These are phyloP conservation scores for Aeschynomene evenia DNA, from an alignment of 306 rosid genomes.

Conservation along the genomic window DNA sequence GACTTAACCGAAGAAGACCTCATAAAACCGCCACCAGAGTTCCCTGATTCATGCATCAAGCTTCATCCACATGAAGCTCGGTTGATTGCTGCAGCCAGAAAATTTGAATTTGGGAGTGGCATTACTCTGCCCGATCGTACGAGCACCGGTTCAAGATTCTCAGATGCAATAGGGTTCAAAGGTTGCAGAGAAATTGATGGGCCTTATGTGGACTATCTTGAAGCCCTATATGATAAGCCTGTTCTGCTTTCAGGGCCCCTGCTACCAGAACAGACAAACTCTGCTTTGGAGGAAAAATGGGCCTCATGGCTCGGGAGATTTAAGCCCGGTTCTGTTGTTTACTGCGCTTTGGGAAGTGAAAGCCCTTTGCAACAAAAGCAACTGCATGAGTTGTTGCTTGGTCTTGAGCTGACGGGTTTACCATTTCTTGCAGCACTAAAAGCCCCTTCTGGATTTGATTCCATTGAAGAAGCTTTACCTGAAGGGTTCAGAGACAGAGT, in stretches of 20 bases:
- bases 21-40: slow-evolving; percentile 1
- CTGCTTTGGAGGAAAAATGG: slow-evolving; percentile 33
- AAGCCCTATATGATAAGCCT: background rate
- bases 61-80: slow-evolving; percentile 23
- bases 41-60: slow-evolving; percentile 25
- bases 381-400: slow-evolving; percentile 26
- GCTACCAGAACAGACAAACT: background rate
- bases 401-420: slow-evolving; percentile 34
- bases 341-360: slow-evolving; percentile 35
- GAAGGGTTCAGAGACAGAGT: slow-evolving; percentile 27
- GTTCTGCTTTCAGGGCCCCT: slow-evolving; percentile 35
- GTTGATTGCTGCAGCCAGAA: background rate
- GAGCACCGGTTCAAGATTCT: background rate
- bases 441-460: slow-evolving; percentile 5
- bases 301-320: slow-evolving; percentile 9
- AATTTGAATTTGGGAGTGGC: slow-evolving; percentile 22
- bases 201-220: slow-evolving; percentile 19
- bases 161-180: slow-evolving; percentile 32
- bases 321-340: slow-evolving; percentile 26
- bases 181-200: slow-evolving; percentile 28
- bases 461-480: slow-evolving; percentile 21
- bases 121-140: slow-evolving; percentile 3
- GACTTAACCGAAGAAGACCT: slow-evolving; percentile 15
- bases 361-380: background rate
- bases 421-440: slow-evolving; percentile 35